Evolutionary conservation across 805 yeast species (phyloP), one percentile per base, ranked within the genome.

Genomic region (Starmera dryadoides): DNA sequence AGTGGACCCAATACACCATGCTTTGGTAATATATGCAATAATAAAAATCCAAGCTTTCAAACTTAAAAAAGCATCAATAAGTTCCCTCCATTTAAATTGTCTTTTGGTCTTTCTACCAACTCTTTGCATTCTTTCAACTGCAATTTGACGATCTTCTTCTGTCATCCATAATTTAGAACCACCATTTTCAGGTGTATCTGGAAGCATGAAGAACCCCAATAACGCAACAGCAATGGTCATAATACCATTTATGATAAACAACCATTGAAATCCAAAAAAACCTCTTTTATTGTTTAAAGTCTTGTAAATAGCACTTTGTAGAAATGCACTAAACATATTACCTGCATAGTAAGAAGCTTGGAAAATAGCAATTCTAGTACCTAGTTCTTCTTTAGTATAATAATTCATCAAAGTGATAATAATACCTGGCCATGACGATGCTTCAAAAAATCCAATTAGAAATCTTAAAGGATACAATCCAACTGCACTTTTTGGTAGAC

Each of bases 381-480:
- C 60, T 18, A 64, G 43, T 44, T 64, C 69, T n/a, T 55, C 58
- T 40, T 54, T 52, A 7, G 57, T 59, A 43, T 59, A 65, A 55
- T 60, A 65, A 22, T 59, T 51, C 30, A 62, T 63, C 33, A 66
- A 42, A 12, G 62, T 47, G 38, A 47, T 57, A 21, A 56, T 53
- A 12, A 61, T 55, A 22, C 75, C 73, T 2, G 76, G 75, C 52
- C 69, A 71, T 42, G 62, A 68, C 0, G 81, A 77, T 3, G 85
- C 77, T 55, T 86, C 93, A 54, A 79, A 77, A 1, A 75, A 73
- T 30, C 84, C 89, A 42, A 82, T 67, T 31, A 83, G 67, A 49
- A 83, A 83, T 37, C 93, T 62, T 33, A 79, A 59, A 1, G 74
- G 86, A 55, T 77, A 73, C 30, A 85, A 60, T 36, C 75, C 75